Conservation (phyloP, 495 filamentous ascomycete genomes). For the Tuber melanosporum region DNA sequence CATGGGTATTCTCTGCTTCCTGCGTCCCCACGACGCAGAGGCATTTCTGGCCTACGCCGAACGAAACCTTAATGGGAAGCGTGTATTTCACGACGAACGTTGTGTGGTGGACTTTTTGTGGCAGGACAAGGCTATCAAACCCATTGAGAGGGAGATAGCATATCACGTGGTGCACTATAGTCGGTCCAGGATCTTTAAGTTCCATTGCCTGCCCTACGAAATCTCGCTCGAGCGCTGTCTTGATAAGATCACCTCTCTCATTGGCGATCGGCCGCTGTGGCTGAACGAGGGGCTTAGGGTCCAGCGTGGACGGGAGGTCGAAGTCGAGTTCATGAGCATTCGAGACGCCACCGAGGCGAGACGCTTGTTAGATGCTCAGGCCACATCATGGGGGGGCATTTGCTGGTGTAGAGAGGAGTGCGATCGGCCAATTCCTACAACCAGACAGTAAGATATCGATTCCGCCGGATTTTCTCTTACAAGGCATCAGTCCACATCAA, state of each 20-base stretch:
- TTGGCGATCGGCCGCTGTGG: constrained; percentile 26
- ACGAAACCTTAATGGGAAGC: constrained; percentile 15
- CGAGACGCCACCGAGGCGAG: constrained; percentile 25
- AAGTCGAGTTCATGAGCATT: constrained; percentile 32
- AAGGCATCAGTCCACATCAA: background rate
- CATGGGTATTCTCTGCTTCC: constrained; percentile 28
- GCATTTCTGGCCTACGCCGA: constrained; percentile 23
- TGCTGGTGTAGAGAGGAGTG: constrained; percentile 27
- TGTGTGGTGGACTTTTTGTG: constrained; percentile 23
- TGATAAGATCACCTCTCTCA: constrained; percentile 9
- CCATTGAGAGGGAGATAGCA: constrained; percentile 24
- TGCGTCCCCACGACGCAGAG: constrained; percentile 22
- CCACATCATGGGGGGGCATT: constrained; percentile 24
- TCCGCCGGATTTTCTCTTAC: background rate
- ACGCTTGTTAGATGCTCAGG: constrained; percentile 18
- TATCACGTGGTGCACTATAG: constrained; percentile 24
- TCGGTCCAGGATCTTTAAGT: constrained; percentile 14
- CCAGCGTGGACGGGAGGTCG: constrained; percentile 20
- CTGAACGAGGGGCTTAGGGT: constrained; percentile 19
- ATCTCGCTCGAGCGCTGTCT: constrained; percentile 11
- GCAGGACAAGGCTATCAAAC: constrained; percentile 27
- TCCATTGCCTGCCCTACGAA: constrained; percentile 26
- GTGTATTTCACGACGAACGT: constrained; percentile 9
- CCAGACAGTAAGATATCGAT: background rate
- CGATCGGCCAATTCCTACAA: constrained; percentile 21